Evolutionary conservation across 257 asterid genomes (phyloP), one percentile per base, ranked within the genome.

Genomic region (Lycium barbarum): DNA sequence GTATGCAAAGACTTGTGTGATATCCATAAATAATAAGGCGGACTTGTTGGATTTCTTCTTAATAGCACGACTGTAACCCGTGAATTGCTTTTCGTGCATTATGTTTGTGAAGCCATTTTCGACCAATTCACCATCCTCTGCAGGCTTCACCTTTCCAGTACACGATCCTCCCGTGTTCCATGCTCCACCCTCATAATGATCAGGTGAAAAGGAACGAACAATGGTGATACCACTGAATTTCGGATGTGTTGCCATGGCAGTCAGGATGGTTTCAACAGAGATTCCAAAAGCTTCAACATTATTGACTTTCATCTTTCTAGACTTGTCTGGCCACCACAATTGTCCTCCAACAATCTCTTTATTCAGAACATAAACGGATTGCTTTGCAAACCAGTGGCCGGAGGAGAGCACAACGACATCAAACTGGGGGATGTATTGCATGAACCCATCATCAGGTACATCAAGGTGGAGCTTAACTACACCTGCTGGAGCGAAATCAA

Each of bases 81-180:
- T 38, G 76, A 91, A 89, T 85, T 97, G 99, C 67, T 95, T 95
- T 93, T 94, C 93, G 22, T 95, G 97, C 98, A 97, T 97, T 85
- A 87, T 84, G 73, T 90, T 88, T 79, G 99, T 97, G 71, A 94
- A 94, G 10, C 88, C 91, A 84, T 94, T 94, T 86, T 94, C 96
- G 82, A 88, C 93, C 54, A 97, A 72, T 81, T 91, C 91, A 35
- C 92, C 87, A 17, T 91, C 92, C 81, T 20, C 45, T 5, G 92
- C 91, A 7, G 99, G 98, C 83, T 58, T 87, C 45, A 74, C 93
- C 83, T 97, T 94, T 58, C 98, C 98, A 0, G 98, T 97, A 88
- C 99, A 97, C 0, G 98, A 94, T 58, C 99, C 99, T 76, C 99
- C 98, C 0, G 98, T 94, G 87, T 97, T 95, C 98, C 99, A 95